phyloP scores from a whole-genome alignment of 2,329 filamentous ascomycete genomes.

The Penicillium vulpinum region DNA sequence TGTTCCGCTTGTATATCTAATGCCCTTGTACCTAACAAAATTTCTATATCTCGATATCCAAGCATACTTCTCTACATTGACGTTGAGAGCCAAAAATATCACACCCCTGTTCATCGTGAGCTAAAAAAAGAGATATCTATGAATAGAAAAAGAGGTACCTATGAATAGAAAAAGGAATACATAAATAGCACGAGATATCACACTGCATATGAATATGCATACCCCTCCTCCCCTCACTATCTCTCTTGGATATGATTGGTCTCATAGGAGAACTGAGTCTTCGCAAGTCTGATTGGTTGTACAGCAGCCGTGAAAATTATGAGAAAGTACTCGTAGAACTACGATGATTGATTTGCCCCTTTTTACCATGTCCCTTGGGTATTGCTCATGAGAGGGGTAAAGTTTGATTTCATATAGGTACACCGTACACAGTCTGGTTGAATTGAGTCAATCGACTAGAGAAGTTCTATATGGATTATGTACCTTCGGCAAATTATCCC shows the following conservation, averaged over 20 bases:
- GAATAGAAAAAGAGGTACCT: background rate
- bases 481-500: too few relatives aligned
- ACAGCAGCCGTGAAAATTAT: background rate
- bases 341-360: background rate
- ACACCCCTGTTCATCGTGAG: background rate
- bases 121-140: background rate
- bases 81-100: background rate
- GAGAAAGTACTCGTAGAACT: background rate
- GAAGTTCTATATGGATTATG: too few relatives aligned
- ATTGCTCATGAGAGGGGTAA: background rate
- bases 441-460: too few relatives aligned
- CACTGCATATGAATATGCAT: background rate
- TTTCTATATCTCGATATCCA: background rate
- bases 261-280: background rate
- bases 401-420: too few relatives aligned
- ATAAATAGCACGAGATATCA: background rate
- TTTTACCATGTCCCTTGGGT: background rate
- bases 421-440: too few relatives aligned
- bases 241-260: background rate
- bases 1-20: too few relatives aligned
- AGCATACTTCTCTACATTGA: background rate
- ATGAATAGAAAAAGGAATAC: too few relatives aligned
- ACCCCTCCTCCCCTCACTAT: background rate
- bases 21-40: background rate
- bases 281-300: background rate